Evolutionary conservation across 192 early-diverging fungal genomes (phyloP).

Genomic region (Coemansia sp.): DNA sequence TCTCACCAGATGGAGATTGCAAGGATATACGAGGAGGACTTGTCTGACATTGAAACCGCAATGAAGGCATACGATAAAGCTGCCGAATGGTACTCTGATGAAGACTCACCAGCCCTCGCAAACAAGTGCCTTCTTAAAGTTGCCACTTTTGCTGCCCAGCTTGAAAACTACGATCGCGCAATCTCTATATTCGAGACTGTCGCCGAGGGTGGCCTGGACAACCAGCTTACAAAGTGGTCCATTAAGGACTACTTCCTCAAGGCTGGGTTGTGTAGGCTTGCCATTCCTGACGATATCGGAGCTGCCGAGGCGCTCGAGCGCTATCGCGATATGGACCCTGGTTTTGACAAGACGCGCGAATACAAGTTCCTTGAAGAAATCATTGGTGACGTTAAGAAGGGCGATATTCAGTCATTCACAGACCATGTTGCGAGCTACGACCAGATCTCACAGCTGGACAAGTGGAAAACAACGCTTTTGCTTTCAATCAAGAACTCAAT

Average conservation of each 20-base stretch:
- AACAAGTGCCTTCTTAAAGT: slow-evolving; percentile 92
- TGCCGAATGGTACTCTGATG: slow-evolving; percentile 89
- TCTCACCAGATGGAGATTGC: slow-evolving; percentile 96
- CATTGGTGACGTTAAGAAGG: slow-evolving; percentile 68
- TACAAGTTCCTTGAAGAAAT: slow-evolving; percentile 74
- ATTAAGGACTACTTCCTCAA: slow-evolving; percentile 97
- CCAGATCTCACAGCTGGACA: slow-evolving; percentile 85
- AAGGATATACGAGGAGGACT: slow-evolving; percentile 82
- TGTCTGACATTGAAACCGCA: slow-evolving; percentile 74
- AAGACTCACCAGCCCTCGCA: slow-evolving; percentile 87
- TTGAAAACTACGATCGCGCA: slow-evolving; percentile 86
- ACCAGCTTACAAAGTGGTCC: slow-evolving; percentile 92
- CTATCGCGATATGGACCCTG: slow-evolving; percentile 86
- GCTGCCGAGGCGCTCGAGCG: slow-evolving; percentile 71
- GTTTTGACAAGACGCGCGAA: slow-evolving; percentile 83
- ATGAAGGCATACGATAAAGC: slow-evolving; percentile 87
- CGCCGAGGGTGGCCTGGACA: slow-evolving; percentile 79
- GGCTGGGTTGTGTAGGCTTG: slow-evolving; percentile 88
- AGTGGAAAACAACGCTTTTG: slow-evolving; percentile 94
- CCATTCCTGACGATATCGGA: slow-evolving; percentile 74
- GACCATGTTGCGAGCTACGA: slow-evolving; percentile 81
- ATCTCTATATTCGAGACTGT: slow-evolving; percentile 89
- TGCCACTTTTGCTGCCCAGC: slow-evolving; percentile 82
- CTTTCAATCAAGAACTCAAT: slow-evolving; percentile 86
- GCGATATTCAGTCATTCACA: slow-evolving; percentile 83